A percentile compares a stretch with the other conserved stretches of the same genome.
Conservation (phyloP, 148 eudicot genomes). For the Fallopia convolvulus region DNA sequence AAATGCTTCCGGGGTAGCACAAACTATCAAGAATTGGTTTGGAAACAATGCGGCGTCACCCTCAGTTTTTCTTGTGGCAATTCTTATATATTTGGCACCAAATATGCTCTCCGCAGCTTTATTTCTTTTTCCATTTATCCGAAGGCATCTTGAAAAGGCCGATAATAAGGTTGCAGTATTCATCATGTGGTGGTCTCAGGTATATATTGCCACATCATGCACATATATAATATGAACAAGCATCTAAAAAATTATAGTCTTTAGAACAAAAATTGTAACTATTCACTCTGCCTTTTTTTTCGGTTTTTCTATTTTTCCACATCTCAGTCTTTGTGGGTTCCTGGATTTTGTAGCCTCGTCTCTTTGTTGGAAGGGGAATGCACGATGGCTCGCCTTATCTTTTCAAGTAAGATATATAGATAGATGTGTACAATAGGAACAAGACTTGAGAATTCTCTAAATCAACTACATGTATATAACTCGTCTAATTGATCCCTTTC, state of each 20-base stretch:
- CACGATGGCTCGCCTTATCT: conserved; percentile 55
- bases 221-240: neutral
- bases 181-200: conserved; percentile 82
- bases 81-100: conserved; percentile 54
- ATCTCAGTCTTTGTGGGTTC: conserved; percentile 8
- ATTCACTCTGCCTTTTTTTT: neutral
- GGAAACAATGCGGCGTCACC: conserved; percentile 36
- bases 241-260: neutral
- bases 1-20: conserved; percentile 45
- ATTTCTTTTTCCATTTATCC: conserved; percentile 52
- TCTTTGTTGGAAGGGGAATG: conserved; percentile 76
- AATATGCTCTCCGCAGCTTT: conserved; percentile 52
- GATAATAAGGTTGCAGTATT: conserved; percentile 43
- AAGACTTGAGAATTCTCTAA: neutral
- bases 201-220: conserved; percentile 14
- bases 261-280: neutral
- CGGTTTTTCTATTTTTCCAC: neutral
- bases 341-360: conserved; percentile 45
- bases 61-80: conserved; percentile 47
- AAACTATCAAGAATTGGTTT: conserved; percentile 53
- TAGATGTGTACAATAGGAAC: neutral
- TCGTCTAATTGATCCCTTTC: neutral
- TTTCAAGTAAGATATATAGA: conserved; percentile 35
- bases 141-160: conserved; percentile 51
- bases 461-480: neutral